Conservation (phyloP, 805 yeast genomes). For the Kluyveromyces dobzhanskii region DNA sequence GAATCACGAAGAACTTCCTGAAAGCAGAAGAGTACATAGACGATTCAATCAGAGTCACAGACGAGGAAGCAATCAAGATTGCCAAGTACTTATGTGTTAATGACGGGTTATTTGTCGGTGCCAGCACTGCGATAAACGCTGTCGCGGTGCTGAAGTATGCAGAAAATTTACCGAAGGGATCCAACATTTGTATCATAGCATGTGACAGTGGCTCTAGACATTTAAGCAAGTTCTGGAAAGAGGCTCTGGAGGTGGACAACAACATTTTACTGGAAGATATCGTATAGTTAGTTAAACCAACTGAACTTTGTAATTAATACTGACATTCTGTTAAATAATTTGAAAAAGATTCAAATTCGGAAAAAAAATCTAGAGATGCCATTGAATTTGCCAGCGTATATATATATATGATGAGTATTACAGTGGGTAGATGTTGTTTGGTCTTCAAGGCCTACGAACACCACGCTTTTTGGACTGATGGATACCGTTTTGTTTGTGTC, state of each 20-base stretch:
- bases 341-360: no score
- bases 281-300: no score
- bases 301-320: no score
- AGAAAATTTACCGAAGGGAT: conserved; percentile 42
- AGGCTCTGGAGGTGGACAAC: conserved; percentile 36
- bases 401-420: no score
- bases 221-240: conserved; percentile 85
- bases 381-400: no score
- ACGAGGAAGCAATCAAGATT: conserved; percentile 77
- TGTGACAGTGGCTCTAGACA: conserved; percentile 93
- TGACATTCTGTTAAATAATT: no score
- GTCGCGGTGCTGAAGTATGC: conserved; percentile 75
- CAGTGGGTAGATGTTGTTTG: no score
- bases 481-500: conserved; percentile 21
- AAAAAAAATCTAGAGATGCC: no score
- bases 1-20: conserved; percentile 74
- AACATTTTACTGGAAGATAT: conserved; percentile 28
- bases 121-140: conserved; percentile 89
- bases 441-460: no score
- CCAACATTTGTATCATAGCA: conserved; percentile 71
- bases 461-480: background rate
- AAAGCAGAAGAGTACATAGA: conserved; percentile 66
- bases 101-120: conserved; percentile 89
- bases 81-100: conserved; percentile 71
- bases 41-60: conserved; percentile 72